Evolutionary conservation across 2,329 filamentous ascomycete species (phyloP).

Genomic region (Arthroderma sp.): DNA sequence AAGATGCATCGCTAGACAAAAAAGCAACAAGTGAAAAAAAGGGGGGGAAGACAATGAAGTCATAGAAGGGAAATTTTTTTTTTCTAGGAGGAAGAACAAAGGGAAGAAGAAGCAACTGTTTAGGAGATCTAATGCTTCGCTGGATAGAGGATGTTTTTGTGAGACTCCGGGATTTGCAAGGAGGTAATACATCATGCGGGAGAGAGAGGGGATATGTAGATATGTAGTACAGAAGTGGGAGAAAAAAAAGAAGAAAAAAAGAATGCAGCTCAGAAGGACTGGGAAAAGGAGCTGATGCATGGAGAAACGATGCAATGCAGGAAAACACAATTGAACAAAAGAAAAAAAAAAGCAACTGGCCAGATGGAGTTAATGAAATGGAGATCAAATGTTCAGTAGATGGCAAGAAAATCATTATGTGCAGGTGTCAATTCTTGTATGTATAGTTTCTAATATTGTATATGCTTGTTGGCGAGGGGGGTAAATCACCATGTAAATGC

Average conservation of each 20-base stretch:
- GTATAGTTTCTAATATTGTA: no score
- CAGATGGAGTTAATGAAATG: not conserved
- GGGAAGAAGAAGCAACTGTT: not conserved
- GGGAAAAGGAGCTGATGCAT: no score
- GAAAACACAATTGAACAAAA: no score
- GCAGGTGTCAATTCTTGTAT: no score
- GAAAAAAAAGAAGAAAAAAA: not conserved
- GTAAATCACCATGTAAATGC: slow-evolving; percentile 47
- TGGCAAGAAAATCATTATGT: no score
- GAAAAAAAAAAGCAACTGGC: no score
- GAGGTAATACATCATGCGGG: not conserved
- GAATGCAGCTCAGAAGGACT: not conserved
- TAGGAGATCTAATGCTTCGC: not conserved
- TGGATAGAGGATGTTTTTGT: not conserved
- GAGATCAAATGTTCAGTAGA: no score
- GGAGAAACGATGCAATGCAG: no score
- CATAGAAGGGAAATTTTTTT: not conserved
- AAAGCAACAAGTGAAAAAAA: not conserved
- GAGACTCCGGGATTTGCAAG: not conserved
- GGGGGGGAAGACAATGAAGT: not conserved
- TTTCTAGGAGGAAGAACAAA: not conserved
- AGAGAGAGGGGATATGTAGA: not conserved
- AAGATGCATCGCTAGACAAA: not conserved
- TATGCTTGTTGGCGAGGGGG: no score
- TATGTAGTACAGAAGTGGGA: not conserved